Evolutionary conservation across 148 eudicot species (phyloP), one percentile per base, ranked within the genome.

Genomic region (Drosera capensis): DNA sequence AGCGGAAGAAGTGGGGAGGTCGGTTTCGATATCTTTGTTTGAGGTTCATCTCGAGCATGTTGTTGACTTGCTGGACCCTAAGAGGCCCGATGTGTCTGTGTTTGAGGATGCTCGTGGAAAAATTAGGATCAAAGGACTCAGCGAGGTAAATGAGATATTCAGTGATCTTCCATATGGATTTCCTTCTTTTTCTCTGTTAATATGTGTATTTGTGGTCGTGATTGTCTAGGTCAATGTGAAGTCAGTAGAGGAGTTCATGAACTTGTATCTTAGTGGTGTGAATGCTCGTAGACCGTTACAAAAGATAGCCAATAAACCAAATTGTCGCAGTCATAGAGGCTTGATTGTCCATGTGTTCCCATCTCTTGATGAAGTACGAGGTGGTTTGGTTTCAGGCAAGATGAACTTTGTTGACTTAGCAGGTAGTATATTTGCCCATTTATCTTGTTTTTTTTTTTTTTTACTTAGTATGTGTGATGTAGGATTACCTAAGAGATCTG

Each of bases 321-420:
- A 65, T 48, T 60, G 56, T 52, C 57, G 82, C 52, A 78, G 82
- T 56, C 94, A 84, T 54, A 70, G 59, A 62, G 95, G 88, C 24
- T 60, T 84, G 51, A 85, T 78, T 46, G 35, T 90, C 43, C 60
- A 67, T 29, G 31, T 81, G 43, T 58, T 62, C 17, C 56, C 68
- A 54, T 69, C 78, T 17, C 56, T 20, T 46, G 61, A 66, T 44
- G 80, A 65, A 37, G 49, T 11, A 28, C 55, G 59, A 46, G 66
- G 39, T 45, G 30, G 59, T 36, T 74, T 66, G 60, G 46, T 62
- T 31, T 52, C 60, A 45, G 78, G 81, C 30, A 81, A 81, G 77
- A 76, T 90, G 49, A 80, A 70, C 55, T 73, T 90, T 58, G 78
- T 90, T 31, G 99, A 90, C 56, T 71, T 90, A 60, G 93, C 95